These are phyloP conservation scores for Waitea zeae DNA, from an alignment of 1,284 basidiomycete genomes.

Conservation along the genomic window DNA sequence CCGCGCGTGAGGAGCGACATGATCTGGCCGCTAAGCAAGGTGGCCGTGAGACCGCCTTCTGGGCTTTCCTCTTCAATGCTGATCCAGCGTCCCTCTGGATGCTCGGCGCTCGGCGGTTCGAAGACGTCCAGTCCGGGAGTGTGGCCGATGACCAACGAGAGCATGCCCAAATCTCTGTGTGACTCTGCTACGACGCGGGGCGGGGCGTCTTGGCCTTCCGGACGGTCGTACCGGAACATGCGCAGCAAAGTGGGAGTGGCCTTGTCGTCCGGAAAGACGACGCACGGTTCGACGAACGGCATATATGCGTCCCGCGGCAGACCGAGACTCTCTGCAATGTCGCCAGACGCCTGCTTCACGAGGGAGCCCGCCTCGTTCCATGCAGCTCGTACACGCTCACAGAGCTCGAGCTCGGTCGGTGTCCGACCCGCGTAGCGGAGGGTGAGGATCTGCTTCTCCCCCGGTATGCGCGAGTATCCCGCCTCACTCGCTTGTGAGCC, in stretches of 20 bases:
- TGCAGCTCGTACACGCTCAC: slow-evolving; percentile 6
- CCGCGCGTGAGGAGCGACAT: slow-evolving; percentile 13
- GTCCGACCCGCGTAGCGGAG: slow-evolving; percentile 9
- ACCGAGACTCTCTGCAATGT: slow-evolving; percentile 12
- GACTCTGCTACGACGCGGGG: slow-evolving; percentile 12
- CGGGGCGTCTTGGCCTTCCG: slow-evolving; percentile 2
- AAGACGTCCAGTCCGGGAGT: slow-evolving; percentile 15
- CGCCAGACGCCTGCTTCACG: slow-evolving; percentile 9
- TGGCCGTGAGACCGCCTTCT: slow-evolving; percentile 9
- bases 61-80: slow-evolving; percentile 11
- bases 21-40: slow-evolving; percentile 7
- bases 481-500: slow-evolving; percentile 12
- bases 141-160: slow-evolving; percentile 15
- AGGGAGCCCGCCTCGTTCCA: slow-evolving; percentile 12
- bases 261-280: slow-evolving; percentile 8
- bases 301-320: slow-evolving; percentile 7
- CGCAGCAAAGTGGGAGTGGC: slow-evolving; percentile 12
- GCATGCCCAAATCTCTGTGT: slow-evolving; percentile 14
- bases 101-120: slow-evolving; percentile 5
- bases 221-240: slow-evolving; percentile 13
- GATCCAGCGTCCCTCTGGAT: slow-evolving; percentile 9
- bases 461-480: slow-evolving; percentile 12
- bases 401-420: slow-evolving; percentile 1
- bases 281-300: slow-evolving; percentile 8
- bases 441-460: slow-evolving; percentile 15